Conservation (phyloP, 2,329 filamentous ascomycete species). For the Penicillium janthinellum region DNA sequence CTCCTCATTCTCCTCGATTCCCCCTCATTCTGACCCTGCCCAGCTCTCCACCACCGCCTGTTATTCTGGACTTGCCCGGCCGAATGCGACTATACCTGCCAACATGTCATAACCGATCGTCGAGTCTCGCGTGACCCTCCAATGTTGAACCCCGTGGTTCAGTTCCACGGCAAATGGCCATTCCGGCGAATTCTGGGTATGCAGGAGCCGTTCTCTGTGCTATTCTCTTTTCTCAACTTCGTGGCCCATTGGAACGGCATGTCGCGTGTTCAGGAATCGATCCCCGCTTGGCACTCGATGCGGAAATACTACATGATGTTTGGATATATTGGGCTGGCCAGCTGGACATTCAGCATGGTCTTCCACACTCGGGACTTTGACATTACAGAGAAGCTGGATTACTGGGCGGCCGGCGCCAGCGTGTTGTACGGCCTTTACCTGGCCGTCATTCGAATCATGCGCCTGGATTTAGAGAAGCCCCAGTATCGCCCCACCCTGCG, state of each 20-base stretch:
- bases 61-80: slow-evolving; percentile 89
- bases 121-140: slow-evolving; percentile 67
- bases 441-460: slow-evolving; percentile 76
- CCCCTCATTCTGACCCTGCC: slow-evolving; percentile 9
- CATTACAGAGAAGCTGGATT: slow-evolving; percentile 90
- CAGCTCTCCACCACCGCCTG: slow-evolving; percentile 81
- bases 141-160: slow-evolving; percentile 69
- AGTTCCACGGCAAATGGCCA: slow-evolving; percentile 99
- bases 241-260: slow-evolving; percentile 81
- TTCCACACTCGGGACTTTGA: slow-evolving; percentile 90
- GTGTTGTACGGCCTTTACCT: slow-evolving; percentile 93
- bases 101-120: slow-evolving; percentile 80
- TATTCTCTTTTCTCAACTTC: slow-evolving; percentile 92
- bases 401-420: slow-evolving; percentile 87
- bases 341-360: slow-evolving; percentile 85
- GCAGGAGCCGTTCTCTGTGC: slow-evolving; percentile 90
- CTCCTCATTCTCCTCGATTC: not conserved
- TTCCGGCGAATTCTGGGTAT: slow-evolving; percentile 88
- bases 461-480: slow-evolving; percentile 66
- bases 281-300: slow-evolving; percentile 74
- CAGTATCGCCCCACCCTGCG: slow-evolving; percentile 58
- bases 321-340: slow-evolving; percentile 76
- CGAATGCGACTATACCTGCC: slow-evolving; percentile 98
- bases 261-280: slow-evolving; percentile 64
- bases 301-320: slow-evolving; percentile 79